Conservation (phyloP, 2,329 filamentous ascomycete species). For the Sporothrix brasiliensis region DNA sequence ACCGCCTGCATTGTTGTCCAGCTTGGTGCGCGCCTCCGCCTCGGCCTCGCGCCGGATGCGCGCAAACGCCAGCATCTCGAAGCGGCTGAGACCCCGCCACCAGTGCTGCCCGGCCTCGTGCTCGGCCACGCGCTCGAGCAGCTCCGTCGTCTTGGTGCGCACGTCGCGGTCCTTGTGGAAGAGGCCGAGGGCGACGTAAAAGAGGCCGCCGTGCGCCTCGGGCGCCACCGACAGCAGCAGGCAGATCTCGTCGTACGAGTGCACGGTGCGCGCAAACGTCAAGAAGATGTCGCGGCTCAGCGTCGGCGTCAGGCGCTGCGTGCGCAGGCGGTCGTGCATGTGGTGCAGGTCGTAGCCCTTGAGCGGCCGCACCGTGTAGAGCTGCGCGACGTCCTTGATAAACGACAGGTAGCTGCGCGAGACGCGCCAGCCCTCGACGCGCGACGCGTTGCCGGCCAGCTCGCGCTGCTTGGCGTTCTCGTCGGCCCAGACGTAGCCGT, state of each 20-base stretch:
- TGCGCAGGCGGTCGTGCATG: constrained; percentile 86
- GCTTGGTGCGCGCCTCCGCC: constrained; percentile 52
- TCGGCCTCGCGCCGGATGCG: constrained; percentile 71
- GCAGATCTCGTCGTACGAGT: constrained; percentile 82
- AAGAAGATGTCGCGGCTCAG: constrained; percentile 85
- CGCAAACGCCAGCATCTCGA: constrained; percentile 83
- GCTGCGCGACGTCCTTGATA: constrained; percentile 74
- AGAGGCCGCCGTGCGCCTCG: constrained; percentile 83
- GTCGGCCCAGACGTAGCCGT: constrained; percentile 94
- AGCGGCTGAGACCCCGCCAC: constrained; percentile 83
- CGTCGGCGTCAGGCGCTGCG: constrained; percentile 73
- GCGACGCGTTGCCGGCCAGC: constrained; percentile 84
- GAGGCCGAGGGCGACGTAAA: constrained; percentile 86
- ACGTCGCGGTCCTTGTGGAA: constrained; percentile 88
- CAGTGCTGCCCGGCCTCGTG: constrained; percentile 93
- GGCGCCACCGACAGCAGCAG: constrained; percentile 80
- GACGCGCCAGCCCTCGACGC: constrained; percentile 96
- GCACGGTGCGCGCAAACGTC: constrained; percentile 73
- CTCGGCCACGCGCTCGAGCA: constrained; percentile 78
- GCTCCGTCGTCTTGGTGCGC: constrained; percentile 71
- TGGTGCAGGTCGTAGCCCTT: constrained; percentile 87
- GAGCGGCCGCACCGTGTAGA: constrained; percentile 67
- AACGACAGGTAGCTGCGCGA: constrained; percentile 95
- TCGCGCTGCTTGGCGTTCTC: constrained; percentile 79
- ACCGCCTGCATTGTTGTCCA: constrained; percentile 38